Percentiles rank a stretch among this genome's conserved stretches.
Evolutionary conservation across 2,329 filamentous ascomycete species (phyloP).

Genomic region (Neocatenulostroma microsporum): DNA sequence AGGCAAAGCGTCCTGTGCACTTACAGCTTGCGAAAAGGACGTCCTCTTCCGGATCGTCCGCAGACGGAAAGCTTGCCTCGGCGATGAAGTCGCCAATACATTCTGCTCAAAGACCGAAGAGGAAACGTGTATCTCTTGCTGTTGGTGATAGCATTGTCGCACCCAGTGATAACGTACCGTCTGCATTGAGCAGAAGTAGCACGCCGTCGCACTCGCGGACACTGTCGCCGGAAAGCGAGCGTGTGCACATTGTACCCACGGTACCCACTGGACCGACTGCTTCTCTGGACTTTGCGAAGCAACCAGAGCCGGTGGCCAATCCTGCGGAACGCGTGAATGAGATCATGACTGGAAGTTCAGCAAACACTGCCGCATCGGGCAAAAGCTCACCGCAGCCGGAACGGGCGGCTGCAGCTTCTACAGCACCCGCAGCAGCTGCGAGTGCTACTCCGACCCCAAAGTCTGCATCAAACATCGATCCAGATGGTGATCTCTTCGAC

Average conservation of each 20-base stretch:
- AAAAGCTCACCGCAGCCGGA: background rate
- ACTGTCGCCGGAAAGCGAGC: constrained; percentile 8
- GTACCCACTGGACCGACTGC: background rate
- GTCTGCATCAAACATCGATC: constrained; percentile 11
- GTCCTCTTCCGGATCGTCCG: constrained; percentile 30
- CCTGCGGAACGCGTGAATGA: background rate
- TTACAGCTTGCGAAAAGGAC: constrained; percentile 25
- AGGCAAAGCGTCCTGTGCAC: constrained; percentile 24
- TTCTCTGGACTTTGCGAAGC: constrained; percentile 4
- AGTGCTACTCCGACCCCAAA: background rate
- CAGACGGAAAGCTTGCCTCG: constrained; percentile 27
- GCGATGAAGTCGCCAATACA: constrained; percentile 28
- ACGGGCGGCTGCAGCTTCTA: background rate
- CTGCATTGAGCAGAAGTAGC: constrained; percentile 18
- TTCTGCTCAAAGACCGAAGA: constrained; percentile 13
- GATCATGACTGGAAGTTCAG: background rate
- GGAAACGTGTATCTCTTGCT: constrained; percentile 30
- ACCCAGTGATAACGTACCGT: constrained; percentile 28
- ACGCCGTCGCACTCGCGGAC: constrained; percentile 25
- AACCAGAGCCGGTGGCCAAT: background rate
- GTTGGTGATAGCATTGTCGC: constrained; percentile 30
- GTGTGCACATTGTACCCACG: background rate
- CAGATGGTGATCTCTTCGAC: constrained; percentile 26
- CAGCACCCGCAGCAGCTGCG: background rate
- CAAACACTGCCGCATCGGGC: background rate